Base-by-base conservation (phyloP, 768 basidiomycete species). In the Agrocybe chaxingu region DNA sequence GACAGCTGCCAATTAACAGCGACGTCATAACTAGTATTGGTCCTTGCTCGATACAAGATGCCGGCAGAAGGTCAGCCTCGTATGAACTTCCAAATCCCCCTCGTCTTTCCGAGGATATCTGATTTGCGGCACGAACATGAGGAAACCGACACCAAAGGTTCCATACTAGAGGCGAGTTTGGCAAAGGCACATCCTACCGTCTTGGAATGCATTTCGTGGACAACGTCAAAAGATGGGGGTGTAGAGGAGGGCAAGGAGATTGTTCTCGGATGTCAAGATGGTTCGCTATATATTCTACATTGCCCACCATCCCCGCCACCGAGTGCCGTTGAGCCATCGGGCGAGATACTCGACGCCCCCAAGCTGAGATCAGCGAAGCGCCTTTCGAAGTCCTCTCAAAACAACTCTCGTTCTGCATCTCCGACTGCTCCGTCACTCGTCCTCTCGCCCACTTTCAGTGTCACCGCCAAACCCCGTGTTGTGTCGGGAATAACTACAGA, bases 401-500 rank as follows among this genome's bases (percentile, higher is more conserved):
- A 63, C 4, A 59, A 63, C 11, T 71, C 73, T 16, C 66, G 67
- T 8, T 66, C 76, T 18, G 57, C 62, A 6, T 71, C 73, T 8
- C 71, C 74, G n/a, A 76, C 75, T 2, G 72, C 73, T 6, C 69
- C 76, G 1, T 45, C 45, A 10, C 41, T 45, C 4, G 44, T 55
- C 31, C 53, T 62, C 24, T 62, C 66, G 42, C 59, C 75, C 7
- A 78, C 80, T 3, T 84, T 86, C 61, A 71, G 71, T 34, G 66
- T 84, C 8, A 67, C 77, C n/a, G 67, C 76, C 24, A 78, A 82
- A 45, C 77, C 86, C 12, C 75, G 79, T 4, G 77, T 85, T 4
- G 85, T 89, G 1, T 86, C 89, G n/a, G 84, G 82, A 8, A 68
- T 92, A 4, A 87, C 81, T 7, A 71, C 71, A 7, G 85, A 89